Percentiles rank a stretch among this genome's conserved stretches.
These are phyloP conservation scores for Kodamaea laetipori DNA, from an alignment of 805 yeast species.

Conservation along the genomic window DNA sequence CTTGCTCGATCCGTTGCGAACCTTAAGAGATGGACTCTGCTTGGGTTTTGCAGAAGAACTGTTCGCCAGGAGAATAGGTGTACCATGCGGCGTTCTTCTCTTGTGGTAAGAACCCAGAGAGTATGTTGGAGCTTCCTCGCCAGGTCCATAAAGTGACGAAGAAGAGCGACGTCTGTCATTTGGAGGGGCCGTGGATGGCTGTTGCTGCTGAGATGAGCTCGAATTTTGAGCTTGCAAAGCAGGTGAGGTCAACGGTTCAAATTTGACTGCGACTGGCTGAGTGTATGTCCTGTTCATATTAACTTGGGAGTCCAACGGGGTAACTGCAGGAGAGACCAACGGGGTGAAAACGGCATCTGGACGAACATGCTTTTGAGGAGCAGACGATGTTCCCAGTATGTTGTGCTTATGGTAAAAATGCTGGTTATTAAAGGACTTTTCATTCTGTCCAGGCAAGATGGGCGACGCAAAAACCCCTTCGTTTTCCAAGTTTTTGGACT, in stretches of 20 bases:
- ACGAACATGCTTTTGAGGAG: conserved; percentile 39
- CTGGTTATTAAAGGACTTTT: conserved; percentile 42
- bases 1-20: conserved; percentile 7
- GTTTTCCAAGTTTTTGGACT: conserved; percentile 9
- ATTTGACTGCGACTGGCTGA: conserved; percentile 28
- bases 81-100: conserved; percentile 47
- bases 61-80: conserved; percentile 39
- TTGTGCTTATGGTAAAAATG: conserved; percentile 40
- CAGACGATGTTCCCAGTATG: conserved; percentile 7
- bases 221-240: conserved; percentile 53
- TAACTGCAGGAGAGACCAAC: conserved; percentile 71
- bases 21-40: conserved; percentile 13
- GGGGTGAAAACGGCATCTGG: conserved; percentile 75
- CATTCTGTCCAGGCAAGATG: conserved; percentile 44
- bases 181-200: conserved; percentile 13
- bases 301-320: conserved; percentile 53
- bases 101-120: conserved; percentile 23
- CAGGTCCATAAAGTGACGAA: conserved; percentile 27
- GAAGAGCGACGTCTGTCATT: conserved; percentile 38
- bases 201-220: conserved; percentile 21
- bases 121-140: conserved; percentile 11
- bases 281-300: conserved; percentile 20
- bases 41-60: conserved; percentile 13
- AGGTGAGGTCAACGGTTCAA: conserved; percentile 66
- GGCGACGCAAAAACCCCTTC: conserved; percentile 31